A percentile compares a stretch with the other conserved stretches of the same genome.
phyloP scores from a whole-genome alignment of 441 rosid species.

The Codiaeum variegatum region DNA sequence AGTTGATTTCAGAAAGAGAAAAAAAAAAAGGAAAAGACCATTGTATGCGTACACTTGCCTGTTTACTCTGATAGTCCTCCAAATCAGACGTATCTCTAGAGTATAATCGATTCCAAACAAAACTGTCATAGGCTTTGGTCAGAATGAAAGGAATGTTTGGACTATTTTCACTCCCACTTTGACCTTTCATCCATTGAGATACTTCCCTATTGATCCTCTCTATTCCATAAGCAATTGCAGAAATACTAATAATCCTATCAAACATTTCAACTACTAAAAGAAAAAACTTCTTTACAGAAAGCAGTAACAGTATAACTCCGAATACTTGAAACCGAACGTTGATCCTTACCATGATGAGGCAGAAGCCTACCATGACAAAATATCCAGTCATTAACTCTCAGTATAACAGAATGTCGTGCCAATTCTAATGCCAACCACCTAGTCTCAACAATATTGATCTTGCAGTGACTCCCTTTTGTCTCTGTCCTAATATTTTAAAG shows the following conservation, averaged over 20 bases:
- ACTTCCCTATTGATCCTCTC: slow-evolving; percentile 85
- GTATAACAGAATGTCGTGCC: slow-evolving; percentile 65
- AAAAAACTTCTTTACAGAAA: slow-evolving; percentile 17
- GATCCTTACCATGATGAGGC: slow-evolving; percentile 73
- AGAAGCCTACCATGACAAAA: slow-evolving; percentile 97
- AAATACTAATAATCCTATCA: slow-evolving; percentile 35
- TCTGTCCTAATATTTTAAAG: slow-evolving; percentile 72
- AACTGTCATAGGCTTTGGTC: slow-evolving; percentile 74
- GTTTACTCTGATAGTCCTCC: slow-evolving; percentile 52
- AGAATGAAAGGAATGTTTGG: slow-evolving; percentile 69
- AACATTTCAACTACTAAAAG: slow-evolving; percentile 25
- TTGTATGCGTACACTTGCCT: slow-evolving; percentile 39
- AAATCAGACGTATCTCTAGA: slow-evolving; percentile 64
- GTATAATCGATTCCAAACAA: slow-evolving; percentile 88
- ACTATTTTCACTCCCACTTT: slow-evolving; percentile 34
- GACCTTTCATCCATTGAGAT: slow-evolving; percentile 78
- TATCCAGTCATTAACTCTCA: slow-evolving; percentile 82
- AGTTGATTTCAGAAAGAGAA: background rate
- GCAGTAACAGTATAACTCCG: background rate
- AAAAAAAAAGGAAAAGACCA: background rate
- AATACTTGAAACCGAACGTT: slow-evolving; percentile 17
- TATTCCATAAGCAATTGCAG: slow-evolving; percentile 71
- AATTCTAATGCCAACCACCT: slow-evolving; percentile 83
- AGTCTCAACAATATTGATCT: slow-evolving; percentile 77
- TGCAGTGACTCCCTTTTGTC: slow-evolving; percentile 87